Conservation (phyloP, 1,139 yeast species). For the Pichia terricola region DNA sequence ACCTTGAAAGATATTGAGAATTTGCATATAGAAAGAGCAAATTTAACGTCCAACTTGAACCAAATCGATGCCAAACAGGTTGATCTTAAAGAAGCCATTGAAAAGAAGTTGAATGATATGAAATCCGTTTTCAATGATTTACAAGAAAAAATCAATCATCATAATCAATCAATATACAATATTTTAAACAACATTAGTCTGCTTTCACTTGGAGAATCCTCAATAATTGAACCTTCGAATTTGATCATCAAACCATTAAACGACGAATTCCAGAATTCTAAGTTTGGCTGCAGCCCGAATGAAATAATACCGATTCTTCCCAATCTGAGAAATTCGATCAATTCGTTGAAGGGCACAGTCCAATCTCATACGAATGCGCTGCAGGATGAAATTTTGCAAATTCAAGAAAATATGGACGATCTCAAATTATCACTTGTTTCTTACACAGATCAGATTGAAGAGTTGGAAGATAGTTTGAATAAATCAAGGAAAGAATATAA, state of each 20-base stretch:
- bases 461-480: slow-evolving; percentile 43
- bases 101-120: slow-evolving; percentile 39
- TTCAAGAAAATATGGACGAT: slow-evolving; percentile 54
- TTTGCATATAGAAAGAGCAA: slow-evolving; percentile 52
- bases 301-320: slow-evolving; percentile 19
- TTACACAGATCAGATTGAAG: slow-evolving; percentile 50
- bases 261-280: slow-evolving; percentile 17
- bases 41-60: slow-evolving; percentile 49
- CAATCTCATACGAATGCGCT: slow-evolving; percentile 15
- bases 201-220: slow-evolving; percentile 1
- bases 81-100: slow-evolving; percentile 29
- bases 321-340: slow-evolving; percentile 18
- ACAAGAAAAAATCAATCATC: slow-evolving; percentile 8
- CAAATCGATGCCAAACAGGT: slow-evolving; percentile 34
- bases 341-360: slow-evolving; percentile 30
- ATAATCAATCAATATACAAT: slow-evolving; percentile 22
- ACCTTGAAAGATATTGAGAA: slow-evolving; percentile 54
- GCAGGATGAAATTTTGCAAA: slow-evolving; percentile 49
- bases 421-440: slow-evolving; percentile 46
- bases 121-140: slow-evolving; percentile 18
- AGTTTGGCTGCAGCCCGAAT: slow-evolving; percentile 35
- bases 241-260: slow-evolving; percentile 16
- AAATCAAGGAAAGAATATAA: slow-evolving; percentile 26
- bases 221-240: slow-evolving; percentile 10
- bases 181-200: slow-evolving; percentile 14